These are phyloP conservation scores for Scutellaria baicalensis DNA, from an alignment of 257 asterid genomes.

Conservation along the genomic window DNA sequence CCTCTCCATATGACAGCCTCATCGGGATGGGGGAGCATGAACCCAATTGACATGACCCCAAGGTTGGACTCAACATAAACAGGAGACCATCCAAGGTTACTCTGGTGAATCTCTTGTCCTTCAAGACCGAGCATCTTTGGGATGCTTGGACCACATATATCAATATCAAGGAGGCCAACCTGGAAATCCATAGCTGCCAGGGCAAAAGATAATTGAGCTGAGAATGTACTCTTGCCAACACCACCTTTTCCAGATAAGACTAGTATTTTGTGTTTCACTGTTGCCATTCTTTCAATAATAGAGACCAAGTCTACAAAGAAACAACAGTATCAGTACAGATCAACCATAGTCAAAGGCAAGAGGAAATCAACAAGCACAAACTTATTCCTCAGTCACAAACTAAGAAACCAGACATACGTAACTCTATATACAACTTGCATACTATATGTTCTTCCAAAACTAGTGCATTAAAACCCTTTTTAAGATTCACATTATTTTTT, in stretches of 20 bases:
- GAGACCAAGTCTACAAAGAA: slow-evolving; percentile 55
- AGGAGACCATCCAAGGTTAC: slow-evolving; percentile 90
- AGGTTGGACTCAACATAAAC: slow-evolving; percentile 82
- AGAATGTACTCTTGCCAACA: slow-evolving; percentile 93
- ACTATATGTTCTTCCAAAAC: background rate
- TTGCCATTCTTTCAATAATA: slow-evolving; percentile 79
- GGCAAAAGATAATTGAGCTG: slow-evolving; percentile 81
- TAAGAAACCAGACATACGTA: background rate
- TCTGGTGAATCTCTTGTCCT: slow-evolving; percentile 70
- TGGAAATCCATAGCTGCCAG: slow-evolving; percentile 77
- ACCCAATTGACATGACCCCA: slow-evolving; percentile 48
- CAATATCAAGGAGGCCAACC: slow-evolving; percentile 91
- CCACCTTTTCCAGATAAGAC: slow-evolving; percentile 93
- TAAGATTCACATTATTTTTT: background rate
- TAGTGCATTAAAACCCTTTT: background rate
- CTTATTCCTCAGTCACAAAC: background rate
- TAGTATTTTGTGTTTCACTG: slow-evolving; percentile 89
- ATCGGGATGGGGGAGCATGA: slow-evolving; percentile 32
- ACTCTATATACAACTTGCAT: background rate
- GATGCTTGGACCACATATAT: slow-evolving; percentile 89
- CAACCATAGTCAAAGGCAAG: background rate
- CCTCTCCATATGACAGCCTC: slow-evolving; percentile 91
- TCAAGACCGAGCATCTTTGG: slow-evolving; percentile 86
- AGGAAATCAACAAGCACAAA: background rate
- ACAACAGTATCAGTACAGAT: background rate